phyloP scores from a whole-genome alignment of 2,329 filamentous ascomycete genomes.

The Drechslerella coelobrocha region DNA sequence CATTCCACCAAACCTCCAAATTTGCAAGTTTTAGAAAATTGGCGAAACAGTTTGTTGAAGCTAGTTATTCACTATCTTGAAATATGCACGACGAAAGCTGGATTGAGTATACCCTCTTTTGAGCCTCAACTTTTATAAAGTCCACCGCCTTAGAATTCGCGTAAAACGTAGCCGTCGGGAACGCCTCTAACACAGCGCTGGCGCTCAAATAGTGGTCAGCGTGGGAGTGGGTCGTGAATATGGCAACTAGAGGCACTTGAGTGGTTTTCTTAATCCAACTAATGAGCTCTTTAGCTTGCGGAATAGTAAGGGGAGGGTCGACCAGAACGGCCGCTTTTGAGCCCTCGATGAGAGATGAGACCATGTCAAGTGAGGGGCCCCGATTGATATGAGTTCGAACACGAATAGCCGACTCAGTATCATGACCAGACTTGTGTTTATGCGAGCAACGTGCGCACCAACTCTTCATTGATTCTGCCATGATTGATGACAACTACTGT shows the following conservation, averaged over 20 bases:
- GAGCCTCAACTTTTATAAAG: background rate
- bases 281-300: background rate
- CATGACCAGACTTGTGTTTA: background rate
- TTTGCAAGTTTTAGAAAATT: background rate
- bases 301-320: background rate
- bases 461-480: background rate
- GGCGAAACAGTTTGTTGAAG: background rate
- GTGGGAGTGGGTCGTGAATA: background rate
- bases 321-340: background rate
- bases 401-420: too few relatives aligned
- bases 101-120: background rate
- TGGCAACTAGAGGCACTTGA: background rate
- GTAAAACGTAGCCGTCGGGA: background rate
- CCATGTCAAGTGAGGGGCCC: background rate
- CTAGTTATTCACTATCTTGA: background rate
- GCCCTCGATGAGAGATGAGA: background rate
- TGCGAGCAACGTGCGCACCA: background rate
- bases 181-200: background rate
- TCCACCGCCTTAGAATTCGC: background rate
- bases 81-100: background rate
- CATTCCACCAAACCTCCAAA: background rate
- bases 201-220: background rate
- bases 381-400: background rate
- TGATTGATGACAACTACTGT: background rate
- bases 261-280: background rate